Percentiles rank a stretch among this genome's conserved stretches.
These are phyloP conservation scores for Venturia oleaginea DNA, from an alignment of 2,329 filamentous ascomycete species.

Conservation along the genomic window DNA sequence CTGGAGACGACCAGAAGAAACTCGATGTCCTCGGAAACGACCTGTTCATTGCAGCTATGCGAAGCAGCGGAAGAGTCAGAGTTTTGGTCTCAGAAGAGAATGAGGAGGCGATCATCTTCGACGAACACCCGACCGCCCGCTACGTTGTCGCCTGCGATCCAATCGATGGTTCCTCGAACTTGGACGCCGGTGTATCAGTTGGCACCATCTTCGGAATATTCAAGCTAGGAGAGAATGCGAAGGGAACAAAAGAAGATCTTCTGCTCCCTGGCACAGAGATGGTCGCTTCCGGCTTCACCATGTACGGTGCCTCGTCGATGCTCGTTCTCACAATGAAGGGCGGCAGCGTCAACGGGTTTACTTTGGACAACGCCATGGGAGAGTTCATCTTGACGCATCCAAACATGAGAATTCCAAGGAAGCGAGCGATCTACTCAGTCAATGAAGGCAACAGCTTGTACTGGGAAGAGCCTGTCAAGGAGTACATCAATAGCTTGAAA, in stretches of 20 bases:
- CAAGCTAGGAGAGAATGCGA: constrained; percentile 70
- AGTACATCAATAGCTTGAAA: constrained; percentile 87
- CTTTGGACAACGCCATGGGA: constrained; percentile 88
- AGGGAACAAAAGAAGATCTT: constrained; percentile 73
- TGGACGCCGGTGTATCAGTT: constrained; percentile 94
- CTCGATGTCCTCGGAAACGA: constrained; percentile 98
- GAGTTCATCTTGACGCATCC: constrained; percentile 99
- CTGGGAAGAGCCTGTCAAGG: constrained; percentile 81
- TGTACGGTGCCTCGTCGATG: constrained; percentile 97
- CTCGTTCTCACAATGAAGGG: constrained; percentile 95
- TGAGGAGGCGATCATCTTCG: constrained; percentile 82
- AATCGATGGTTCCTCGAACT: constrained; percentile 94
- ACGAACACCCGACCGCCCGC: constrained; percentile 61
- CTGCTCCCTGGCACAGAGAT: constrained; percentile 84
- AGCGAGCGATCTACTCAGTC: constrained; percentile 86
- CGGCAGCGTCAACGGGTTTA: constrained; percentile 92
- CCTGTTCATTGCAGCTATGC: constrained; percentile 93
- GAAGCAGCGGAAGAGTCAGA: constrained; percentile 79
- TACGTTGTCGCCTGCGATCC: constrained; percentile 97
- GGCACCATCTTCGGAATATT: constrained; percentile 96
- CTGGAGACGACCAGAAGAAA: constrained; percentile 98
- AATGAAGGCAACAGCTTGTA: constrained; percentile 98
- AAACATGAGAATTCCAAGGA: constrained; percentile 76
- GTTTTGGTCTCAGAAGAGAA: constrained; percentile 97
- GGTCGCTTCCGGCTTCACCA: constrained; percentile 94